These are phyloP conservation scores for Claviceps pazoutovae DNA, from an alignment of 2,329 filamentous ascomycete genomes.

Conservation along the genomic window DNA sequence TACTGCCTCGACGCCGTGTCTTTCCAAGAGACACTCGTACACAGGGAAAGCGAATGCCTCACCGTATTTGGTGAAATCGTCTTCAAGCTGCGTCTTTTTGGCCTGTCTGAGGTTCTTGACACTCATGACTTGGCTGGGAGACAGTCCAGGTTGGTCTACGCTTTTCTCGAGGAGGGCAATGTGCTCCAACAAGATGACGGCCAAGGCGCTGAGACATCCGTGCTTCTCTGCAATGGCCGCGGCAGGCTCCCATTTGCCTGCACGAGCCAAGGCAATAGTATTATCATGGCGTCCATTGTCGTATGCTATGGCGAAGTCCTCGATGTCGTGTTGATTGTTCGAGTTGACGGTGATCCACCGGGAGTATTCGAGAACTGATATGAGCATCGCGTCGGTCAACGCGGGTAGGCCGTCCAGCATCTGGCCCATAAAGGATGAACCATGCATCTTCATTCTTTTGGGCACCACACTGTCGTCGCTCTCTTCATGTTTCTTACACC, in stretches of 20 bases:
- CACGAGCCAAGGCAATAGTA: conserved; percentile 37
- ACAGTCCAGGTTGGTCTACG: conserved; percentile 15
- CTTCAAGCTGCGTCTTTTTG: conserved; percentile 30
- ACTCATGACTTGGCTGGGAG: conserved; percentile 15
- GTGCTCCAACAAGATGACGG: conserved; percentile 41
- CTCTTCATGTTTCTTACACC: conserved; percentile 34
- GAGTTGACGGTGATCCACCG: conserved; percentile 34
- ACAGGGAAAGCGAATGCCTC: conserved; percentile 59
- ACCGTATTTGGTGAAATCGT: conserved; percentile 49
- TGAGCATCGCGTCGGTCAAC: conserved; percentile 41
- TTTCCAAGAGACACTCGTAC: conserved; percentile 63
- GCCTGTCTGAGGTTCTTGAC: conserved; percentile 23
- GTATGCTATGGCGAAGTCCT: conserved; percentile 35
- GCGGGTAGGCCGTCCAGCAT: conserved; percentile 35
- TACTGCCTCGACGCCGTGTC: conserved; percentile 51
- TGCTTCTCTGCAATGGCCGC: conserved; percentile 46
- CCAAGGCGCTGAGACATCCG: conserved; percentile 38
- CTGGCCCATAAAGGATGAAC: conserved; percentile 27
- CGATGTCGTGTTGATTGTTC: conserved; percentile 27
- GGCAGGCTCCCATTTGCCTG: conserved; percentile 42
- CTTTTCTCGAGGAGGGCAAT: conserved; percentile 26
- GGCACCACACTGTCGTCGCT: conserved; percentile 15
- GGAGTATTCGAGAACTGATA: conserved; percentile 37
- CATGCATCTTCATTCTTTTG: conserved; percentile 21
- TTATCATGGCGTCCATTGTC: conserved; percentile 36